These are phyloP conservation scores for Abrus pulchellus DNA, from an alignment of 306 rosid genomes.

Conservation along the genomic window DNA sequence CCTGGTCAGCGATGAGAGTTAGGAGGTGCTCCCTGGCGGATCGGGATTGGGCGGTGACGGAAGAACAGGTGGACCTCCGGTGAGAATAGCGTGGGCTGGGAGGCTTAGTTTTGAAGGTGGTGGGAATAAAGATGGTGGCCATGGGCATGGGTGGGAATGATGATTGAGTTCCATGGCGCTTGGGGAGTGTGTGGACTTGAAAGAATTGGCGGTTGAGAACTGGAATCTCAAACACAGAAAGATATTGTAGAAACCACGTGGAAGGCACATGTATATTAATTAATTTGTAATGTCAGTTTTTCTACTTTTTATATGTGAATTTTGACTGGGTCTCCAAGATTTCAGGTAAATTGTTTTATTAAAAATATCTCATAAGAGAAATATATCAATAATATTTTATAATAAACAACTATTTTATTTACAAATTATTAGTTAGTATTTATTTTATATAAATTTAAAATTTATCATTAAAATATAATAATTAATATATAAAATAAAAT, in stretches of 20 bases:
- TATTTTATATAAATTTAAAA: no score
- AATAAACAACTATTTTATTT: no score
- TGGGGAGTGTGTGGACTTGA: constrained; percentile 21
- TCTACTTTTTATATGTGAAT: background rate
- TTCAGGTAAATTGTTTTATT: no score
- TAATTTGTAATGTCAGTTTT: no score
- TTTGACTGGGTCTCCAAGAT: no score
- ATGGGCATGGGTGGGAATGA: constrained; percentile 38
- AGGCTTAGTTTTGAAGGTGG: constrained; percentile 27
- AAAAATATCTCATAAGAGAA: no score
- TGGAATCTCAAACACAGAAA: background rate
- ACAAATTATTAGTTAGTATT: no score
- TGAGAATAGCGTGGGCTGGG: constrained; percentile 27
- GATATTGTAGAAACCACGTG: constrained; percentile 21
- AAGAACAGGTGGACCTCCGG: constrained; percentile 62
- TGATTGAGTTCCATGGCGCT: constrained; percentile 38
- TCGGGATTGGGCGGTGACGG: constrained; percentile 64
- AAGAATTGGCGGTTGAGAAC: constrained; percentile 38
- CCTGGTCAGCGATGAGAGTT: constrained; percentile 78
- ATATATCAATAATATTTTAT: no score
- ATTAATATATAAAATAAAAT: no score
- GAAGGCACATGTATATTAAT: background rate
- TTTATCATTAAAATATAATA: no score
- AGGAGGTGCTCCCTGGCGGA: constrained; percentile 71
- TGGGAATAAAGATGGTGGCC: constrained; percentile 60